Evolutionary conservation across 2,329 filamentous ascomycete species (phyloP).

Genomic region (Sarocladium oryzae): DNA sequence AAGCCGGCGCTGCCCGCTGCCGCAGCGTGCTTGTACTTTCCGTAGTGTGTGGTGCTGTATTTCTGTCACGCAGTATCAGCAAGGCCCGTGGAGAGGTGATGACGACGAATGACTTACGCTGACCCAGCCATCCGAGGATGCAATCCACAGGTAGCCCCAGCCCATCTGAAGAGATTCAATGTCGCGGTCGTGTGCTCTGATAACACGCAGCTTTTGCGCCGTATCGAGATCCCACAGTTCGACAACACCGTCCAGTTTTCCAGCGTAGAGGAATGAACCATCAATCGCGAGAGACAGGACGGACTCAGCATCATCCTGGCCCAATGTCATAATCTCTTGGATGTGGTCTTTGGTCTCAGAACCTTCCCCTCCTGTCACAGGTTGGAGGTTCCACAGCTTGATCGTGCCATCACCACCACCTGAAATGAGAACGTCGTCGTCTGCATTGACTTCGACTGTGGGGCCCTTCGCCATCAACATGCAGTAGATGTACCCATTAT

Average conservation of each 20-base stretch:
- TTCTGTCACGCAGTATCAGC: constrained; percentile 35
- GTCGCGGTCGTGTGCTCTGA: constrained; percentile 74
- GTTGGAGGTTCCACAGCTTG: constrained; percentile 74
- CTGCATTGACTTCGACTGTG: constrained; percentile 58
- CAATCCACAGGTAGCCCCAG: constrained; percentile 79
- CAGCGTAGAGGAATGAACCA: constrained; percentile 87
- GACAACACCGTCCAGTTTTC: constrained; percentile 78
- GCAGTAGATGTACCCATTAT: constrained; percentile 93
- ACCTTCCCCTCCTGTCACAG: constrained; percentile 22
- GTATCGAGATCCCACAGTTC: constrained; percentile 98
- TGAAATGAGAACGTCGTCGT: constrained; percentile 79
- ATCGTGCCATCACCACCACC: constrained; percentile 92
- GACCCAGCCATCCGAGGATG: constrained; percentile 79
- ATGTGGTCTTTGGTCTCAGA: constrained; percentile 52
- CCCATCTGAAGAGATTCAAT: constrained; percentile 82
- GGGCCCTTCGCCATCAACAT: constrained; percentile 79
- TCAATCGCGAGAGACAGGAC: constrained; percentile 78
- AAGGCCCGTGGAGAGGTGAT: too few relatives aligned
- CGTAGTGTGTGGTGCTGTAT: constrained; percentile 61
- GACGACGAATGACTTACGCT: constrained; percentile 59
- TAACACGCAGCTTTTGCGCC: constrained; percentile 77
- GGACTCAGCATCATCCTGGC: constrained; percentile 55
- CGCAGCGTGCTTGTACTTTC: constrained; percentile 42
- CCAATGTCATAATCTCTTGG: constrained; percentile 60
- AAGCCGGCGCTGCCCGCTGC: constrained; percentile 66